Evolutionary conservation across 202 grass and related monocot genomes (phyloP), one percentile per base, ranked within the genome.

Genomic region (Carex sylvatica): DNA sequence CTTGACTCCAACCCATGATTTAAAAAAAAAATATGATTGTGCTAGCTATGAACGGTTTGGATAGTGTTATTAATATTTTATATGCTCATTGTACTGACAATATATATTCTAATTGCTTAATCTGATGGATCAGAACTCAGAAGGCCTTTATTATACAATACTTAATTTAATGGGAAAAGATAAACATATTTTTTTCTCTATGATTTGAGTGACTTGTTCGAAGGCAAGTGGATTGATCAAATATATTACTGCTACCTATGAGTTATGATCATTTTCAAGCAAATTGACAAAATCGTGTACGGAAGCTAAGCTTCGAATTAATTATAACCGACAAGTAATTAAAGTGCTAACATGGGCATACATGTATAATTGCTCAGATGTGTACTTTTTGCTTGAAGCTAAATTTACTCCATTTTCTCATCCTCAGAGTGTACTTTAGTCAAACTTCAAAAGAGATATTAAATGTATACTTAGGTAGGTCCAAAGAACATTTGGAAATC

Each of bases 351-450:
- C 73, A 56, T 77, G 28, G 35, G 26, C 13, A 75, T 9, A 13
- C 15, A 15, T 74, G 22, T 22, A 44, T 47, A 47, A 47, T 47
- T 47, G 9, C 44, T 11, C 9, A 72, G 38, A 40, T 40, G 38
- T 40, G 38, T 8, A 8, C 38, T 40, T 56, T 31, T 36, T 35
- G 52, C 73, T 58, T 77, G 24, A 77, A 36, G 28, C 2, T 58
- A 76, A 76, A 75, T 54, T 54, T 76, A 56, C 24, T 19, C 15
- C 28, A 30, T 55, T 77, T 55, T 77, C 28, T 77, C 52, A 26
- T 76, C 72, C 72, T 76, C 14, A 18, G 15, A 58, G 11, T 35
- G 24, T 77, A 77, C 49, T 59, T n/a, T 5, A 77, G 15, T 56
- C 26, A 76, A 18, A 76, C n/a, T 19, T 36, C 9, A 12, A 58